Percentiles rank a stretch among this genome's conserved stretches.
phyloP scores from a whole-genome alignment of 1,139 yeast species.

The Suhomyces guaymorum region DNA sequence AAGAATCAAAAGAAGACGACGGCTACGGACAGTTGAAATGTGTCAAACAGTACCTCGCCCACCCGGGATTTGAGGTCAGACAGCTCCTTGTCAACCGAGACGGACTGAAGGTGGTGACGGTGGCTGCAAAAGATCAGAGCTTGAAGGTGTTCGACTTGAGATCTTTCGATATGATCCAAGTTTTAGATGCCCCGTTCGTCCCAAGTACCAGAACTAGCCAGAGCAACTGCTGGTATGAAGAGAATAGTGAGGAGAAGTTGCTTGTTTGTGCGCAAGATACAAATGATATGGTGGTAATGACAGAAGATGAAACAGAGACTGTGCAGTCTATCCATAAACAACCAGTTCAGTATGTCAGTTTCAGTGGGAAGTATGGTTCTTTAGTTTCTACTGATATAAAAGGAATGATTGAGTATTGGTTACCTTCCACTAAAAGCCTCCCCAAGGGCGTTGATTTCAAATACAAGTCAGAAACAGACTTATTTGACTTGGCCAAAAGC shows the following conservation, averaged over 20 bases:
- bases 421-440: slow-evolving; percentile 16
- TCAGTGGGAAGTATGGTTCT: slow-evolving; percentile 29
- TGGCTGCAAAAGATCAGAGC: slow-evolving; percentile 28
- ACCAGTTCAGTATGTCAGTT: slow-evolving; percentile 29
- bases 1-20: slow-evolving; percentile 9
- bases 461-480: slow-evolving; percentile 44
- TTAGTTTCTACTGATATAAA: slow-evolving; percentile 38
- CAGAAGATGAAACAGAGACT: slow-evolving; percentile 18
- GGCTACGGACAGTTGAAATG: slow-evolving; percentile 30
- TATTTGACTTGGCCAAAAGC: slow-evolving; percentile 38
- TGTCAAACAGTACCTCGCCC: slow-evolving; percentile 39
- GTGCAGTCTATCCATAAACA: slow-evolving; percentile 27
- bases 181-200: slow-evolving; percentile 24
- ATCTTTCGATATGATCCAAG: slow-evolving; percentile 43
- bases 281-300: slow-evolving; percentile 22
- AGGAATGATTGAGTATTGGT: slow-evolving; percentile 52
- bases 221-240: slow-evolving; percentile 23
- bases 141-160: slow-evolving; percentile 42
- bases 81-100: slow-evolving; percentile 17
- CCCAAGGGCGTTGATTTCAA: slow-evolving; percentile 26
- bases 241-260: slow-evolving; percentile 17
- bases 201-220: slow-evolving; percentile 19
- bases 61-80: slow-evolving; percentile 18
- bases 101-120: slow-evolving; percentile 30
- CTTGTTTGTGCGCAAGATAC: slow-evolving; percentile 26